A percentile compares a stretch with the other conserved stretches of the same genome.
These are phyloP conservation scores for Nothopassalora personata DNA, from an alignment of 2,329 filamentous ascomycete genomes.

Conservation along the genomic window DNA sequence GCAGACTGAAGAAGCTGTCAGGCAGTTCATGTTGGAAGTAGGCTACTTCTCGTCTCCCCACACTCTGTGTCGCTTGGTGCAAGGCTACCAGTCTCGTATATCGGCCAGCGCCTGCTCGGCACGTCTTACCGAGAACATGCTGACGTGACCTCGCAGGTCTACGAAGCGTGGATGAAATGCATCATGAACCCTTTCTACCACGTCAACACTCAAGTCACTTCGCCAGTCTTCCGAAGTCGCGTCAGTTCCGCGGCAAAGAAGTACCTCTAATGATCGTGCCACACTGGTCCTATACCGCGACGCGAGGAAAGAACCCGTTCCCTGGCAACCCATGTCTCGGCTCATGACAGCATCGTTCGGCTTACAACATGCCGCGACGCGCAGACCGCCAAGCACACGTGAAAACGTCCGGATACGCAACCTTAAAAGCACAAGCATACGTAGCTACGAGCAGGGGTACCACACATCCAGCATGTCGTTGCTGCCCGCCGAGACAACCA, in stretches of 20 bases:
- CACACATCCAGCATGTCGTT: neutral
- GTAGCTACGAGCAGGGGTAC: neutral
- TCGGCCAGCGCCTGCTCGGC: neutral
- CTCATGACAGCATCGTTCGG: neutral
- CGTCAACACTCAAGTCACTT: conserved; percentile 77
- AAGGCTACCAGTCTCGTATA: neutral
- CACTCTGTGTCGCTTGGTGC: neutral
- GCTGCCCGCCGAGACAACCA: neutral
- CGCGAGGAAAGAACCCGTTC: neutral
- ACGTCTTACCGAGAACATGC: neutral
- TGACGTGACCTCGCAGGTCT: conserved; percentile 50
- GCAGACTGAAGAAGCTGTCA: conserved; percentile 90
- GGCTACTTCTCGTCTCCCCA: neutral
- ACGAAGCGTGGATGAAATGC: conserved; percentile 94
- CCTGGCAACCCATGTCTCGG: neutral
- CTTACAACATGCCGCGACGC: neutral
- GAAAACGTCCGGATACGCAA: neutral
- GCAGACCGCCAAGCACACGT: neutral
- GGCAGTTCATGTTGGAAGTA: conserved; percentile 81
- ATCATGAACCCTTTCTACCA: conserved; percentile 96
- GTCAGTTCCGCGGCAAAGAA: conserved; percentile 88
- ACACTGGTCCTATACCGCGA: neutral
- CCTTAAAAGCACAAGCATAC: neutral
- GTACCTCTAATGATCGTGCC: conserved; percentile 27
- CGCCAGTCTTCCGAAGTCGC: conserved; percentile 75